Percentiles rank a stretch among this genome's conserved stretches.
Conservation (phyloP, 2,329 filamentous ascomycete genomes). For the Colletotrichum godetiae region DNA sequence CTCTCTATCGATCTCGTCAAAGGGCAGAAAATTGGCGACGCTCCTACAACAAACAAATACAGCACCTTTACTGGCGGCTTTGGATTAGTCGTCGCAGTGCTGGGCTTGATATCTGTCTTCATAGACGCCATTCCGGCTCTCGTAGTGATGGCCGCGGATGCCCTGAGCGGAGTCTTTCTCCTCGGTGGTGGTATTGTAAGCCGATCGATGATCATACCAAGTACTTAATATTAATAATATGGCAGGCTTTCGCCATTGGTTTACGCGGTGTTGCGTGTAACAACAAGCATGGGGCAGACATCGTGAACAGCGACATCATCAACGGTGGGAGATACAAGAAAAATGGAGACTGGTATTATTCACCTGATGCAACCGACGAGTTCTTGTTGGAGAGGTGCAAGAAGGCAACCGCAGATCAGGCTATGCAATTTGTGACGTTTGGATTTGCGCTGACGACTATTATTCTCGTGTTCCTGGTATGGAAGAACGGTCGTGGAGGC, state of each 20-base stretch:
- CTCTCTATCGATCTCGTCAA: slow-evolving; percentile 21
- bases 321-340: background rate
- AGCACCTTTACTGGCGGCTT: slow-evolving; percentile 29
- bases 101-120: slow-evolving; percentile 15
- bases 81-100: slow-evolving; percentile 12
- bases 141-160: slow-evolving; percentile 24
- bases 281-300: rapidly evolving
- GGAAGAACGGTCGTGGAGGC: slow-evolving; percentile 19
- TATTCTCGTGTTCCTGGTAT: slow-evolving; percentile 21
- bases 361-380: background rate
- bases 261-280: slow-evolving; percentile 21
- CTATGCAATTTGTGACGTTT: slow-evolving; percentile 30
- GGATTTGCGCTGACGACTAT: slow-evolving; percentile 18
- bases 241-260: slow-evolving; percentile 22
- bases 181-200: slow-evolving; percentile 33
- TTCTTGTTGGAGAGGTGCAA: slow-evolving; percentile 13
- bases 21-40: slow-evolving; percentile 1
- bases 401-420: slow-evolving; percentile 25
- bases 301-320: background rate
- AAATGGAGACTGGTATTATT: background rate
- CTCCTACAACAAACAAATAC: slow-evolving; percentile 24
- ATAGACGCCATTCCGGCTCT: slow-evolving; percentile 26
- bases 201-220: background rate
- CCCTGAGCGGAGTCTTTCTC: slow-evolving; percentile 22
- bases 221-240: background rate